phyloP scores from a whole-genome alignment of 768 basidiomycete genomes.

The Mycena alexandri region DNA sequence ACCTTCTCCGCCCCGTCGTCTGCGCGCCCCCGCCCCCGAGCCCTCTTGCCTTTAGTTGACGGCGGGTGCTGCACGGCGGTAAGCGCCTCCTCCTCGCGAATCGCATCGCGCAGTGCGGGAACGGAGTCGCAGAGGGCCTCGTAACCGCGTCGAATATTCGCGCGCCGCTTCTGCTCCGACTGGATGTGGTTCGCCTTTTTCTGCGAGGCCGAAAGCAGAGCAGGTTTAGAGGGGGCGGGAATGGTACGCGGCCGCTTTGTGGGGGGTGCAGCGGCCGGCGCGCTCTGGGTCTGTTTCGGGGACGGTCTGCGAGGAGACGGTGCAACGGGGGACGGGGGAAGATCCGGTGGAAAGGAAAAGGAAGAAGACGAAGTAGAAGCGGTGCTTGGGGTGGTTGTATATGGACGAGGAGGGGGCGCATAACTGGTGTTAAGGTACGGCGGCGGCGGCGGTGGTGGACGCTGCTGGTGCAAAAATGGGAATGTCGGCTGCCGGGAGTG shows the following conservation, averaged over 20 bases:
- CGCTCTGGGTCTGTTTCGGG: conserved; percentile 49
- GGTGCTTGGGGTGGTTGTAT: conserved; percentile 32
- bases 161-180: conserved; percentile 93
- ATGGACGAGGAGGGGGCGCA: conserved; percentile 35
- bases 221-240: conserved; percentile 49
- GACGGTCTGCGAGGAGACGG: conserved; percentile 33
- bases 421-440: conserved; percentile 30
- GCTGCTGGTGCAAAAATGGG: conserved; percentile 42
- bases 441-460: conserved; percentile 32
- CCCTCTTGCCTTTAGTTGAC: conserved; percentile 60
- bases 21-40: conserved; percentile 51
- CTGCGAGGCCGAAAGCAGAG: conserved; percentile 83
- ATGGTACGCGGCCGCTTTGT: conserved; percentile 30
- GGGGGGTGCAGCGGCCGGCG: conserved; percentile 34
- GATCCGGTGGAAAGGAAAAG: conserved; percentile 38
- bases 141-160: conserved; percentile 91
- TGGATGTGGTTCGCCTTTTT: conserved; percentile 96
- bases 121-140: conserved; percentile 89
- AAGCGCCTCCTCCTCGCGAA: conserved; percentile 76
- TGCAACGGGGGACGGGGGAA: conserved; percentile 27
- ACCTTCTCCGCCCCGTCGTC: conserved; percentile 70
- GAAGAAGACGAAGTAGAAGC: conserved; percentile 41
- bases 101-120: conserved; percentile 85
- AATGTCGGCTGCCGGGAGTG: conserved; percentile 36
- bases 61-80: conserved; percentile 45